phyloP scores from a whole-genome alignment of 495 filamentous ascomycete genomes.

The Pyrenopolyporus hunteri region DNA sequence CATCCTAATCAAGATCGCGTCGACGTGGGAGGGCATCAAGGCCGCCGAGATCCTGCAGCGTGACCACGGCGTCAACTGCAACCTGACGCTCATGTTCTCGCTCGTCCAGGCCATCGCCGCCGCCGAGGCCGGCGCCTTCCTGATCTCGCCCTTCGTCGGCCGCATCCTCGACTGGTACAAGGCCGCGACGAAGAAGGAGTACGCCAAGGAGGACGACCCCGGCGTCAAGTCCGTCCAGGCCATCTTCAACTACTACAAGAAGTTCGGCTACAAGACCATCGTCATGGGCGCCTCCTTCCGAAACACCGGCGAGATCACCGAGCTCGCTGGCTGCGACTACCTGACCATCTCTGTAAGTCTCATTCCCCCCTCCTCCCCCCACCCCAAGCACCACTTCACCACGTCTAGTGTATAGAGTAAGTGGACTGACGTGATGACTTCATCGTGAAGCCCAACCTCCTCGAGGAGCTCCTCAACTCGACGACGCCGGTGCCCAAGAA shows the following conservation, averaged over 20 bases:
- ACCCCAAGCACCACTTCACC: too few species aligned
- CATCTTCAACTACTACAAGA: slow-evolving; percentile 99
- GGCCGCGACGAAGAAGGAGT: slow-evolving; percentile 91
- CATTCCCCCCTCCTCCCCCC: too few species aligned
- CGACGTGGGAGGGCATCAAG: slow-evolving; percentile 96
- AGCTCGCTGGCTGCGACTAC: slow-evolving; percentile 98
- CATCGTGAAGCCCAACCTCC: slow-evolving; percentile 79
- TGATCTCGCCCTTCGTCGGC: slow-evolving; percentile 99
- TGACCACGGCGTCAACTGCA: slow-evolving; percentile 94
- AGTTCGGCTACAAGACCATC: slow-evolving; percentile 96
- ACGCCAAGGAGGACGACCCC: slow-evolving; percentile 85
- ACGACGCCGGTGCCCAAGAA: slow-evolving; percentile 83
- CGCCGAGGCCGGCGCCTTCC: slow-evolving; percentile 95
- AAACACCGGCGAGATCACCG: slow-evolving; percentile 93
- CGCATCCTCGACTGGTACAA: slow-evolving; percentile 99
- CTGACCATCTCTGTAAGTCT: slow-evolving; percentile 91
- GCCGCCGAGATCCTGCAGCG: slow-evolving; percentile 93
- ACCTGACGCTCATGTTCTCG: slow-evolving; percentile 99
- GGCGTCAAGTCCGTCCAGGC: slow-evolving; percentile 92
- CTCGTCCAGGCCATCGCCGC: slow-evolving; percentile 92
- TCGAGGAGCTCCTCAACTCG: slow-evolving; percentile 92
- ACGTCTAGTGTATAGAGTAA: too few species aligned
- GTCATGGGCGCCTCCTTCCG: slow-evolving; percentile 99
- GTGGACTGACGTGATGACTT: too few species aligned
- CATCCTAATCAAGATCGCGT: slow-evolving; percentile 88